phyloP scores from a whole-genome alignment of 768 basidiomycete species.

The Cyathus striatus region DNA sequence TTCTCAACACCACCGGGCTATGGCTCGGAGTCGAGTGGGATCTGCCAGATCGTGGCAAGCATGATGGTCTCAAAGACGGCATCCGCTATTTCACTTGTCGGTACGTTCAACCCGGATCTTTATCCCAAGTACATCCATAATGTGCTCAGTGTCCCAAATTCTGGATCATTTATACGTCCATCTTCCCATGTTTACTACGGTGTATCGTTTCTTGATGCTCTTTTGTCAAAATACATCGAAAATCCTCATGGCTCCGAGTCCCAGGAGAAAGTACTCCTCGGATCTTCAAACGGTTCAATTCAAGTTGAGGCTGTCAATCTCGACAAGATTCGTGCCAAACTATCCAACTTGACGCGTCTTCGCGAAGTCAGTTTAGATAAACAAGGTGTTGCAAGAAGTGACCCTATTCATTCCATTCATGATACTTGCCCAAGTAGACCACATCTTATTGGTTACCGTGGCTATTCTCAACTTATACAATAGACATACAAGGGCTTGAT shows the following conservation, averaged over 20 bases:
- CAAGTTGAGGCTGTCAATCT: constrained; percentile 83
- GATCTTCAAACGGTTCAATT: constrained; percentile 80
- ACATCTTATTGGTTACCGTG: not conserved
- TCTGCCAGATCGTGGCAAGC: constrained; percentile 77
- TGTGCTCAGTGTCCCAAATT: constrained; percentile 41
- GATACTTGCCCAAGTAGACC: constrained; percentile 66
- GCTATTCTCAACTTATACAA: constrained; percentile 5
- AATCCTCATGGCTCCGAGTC: constrained; percentile 41
- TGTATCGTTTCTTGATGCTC: constrained; percentile 66
- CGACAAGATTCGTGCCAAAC: constrained; percentile 69
- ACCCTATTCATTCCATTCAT: constrained; percentile 45
- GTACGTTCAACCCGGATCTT: constrained; percentile 35
- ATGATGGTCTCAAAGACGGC: constrained; percentile 78
- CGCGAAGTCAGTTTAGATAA: constrained; percentile 79
- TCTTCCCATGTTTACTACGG: constrained; percentile 58
- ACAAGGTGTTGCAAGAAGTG: constrained; percentile 48
- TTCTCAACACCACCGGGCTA: constrained; percentile 55
- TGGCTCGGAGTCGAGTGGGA: constrained; percentile 99
- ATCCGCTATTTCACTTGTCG: constrained; percentile 73
- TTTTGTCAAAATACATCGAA: constrained; percentile 77
- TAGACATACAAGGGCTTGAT: constrained; percentile 78
- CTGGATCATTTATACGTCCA: constrained; percentile 82
- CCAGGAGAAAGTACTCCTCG: constrained; percentile 64
- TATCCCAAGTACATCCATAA: constrained; percentile 10
- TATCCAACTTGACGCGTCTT: constrained; percentile 61